Conservation (phyloP, 176 grass and related monocot genomes). For the Otatea glauca region DNA sequence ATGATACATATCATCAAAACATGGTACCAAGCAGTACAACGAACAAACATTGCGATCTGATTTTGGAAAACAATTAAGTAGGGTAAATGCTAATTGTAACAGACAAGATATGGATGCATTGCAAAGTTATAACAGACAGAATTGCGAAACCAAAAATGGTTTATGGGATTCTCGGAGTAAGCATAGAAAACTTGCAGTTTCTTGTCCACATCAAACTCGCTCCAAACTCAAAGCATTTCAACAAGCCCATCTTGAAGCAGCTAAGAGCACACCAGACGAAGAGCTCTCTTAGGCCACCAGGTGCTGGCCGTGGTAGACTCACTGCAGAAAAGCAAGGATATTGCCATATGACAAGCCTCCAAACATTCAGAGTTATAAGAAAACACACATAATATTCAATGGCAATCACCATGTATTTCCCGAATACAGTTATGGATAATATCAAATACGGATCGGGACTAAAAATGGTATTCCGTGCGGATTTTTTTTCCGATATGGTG, state of each 20-base stretch:
- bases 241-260: slow-evolving; percentile 13
- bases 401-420: no score
- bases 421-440: no score
- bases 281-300: slow-evolving; percentile 58
- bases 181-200: slow-evolving; percentile 52
- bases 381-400: no score
- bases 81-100: not conserved
- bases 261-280: no score
- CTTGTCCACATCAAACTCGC: slow-evolving; percentile 48
- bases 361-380: not conserved
- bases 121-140: slow-evolving; percentile 30
- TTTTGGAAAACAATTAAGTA: not conserved
- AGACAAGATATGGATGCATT: slow-evolving; percentile 30
- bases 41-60: not conserved
- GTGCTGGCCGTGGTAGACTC: slow-evolving; percentile 77
- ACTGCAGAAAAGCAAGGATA: slow-evolving; percentile 40
- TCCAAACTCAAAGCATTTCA: slow-evolving; percentile 53
- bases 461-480: no score
- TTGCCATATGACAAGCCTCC: not conserved
- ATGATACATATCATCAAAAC: no score
- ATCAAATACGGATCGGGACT: no score
- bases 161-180: slow-evolving; percentile 43
- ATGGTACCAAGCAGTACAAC: no score
- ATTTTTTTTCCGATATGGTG: no score
- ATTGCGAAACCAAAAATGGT: slow-evolving; percentile 52